Evolutionary conservation across 306 rosid genomes (phyloP).

Genomic region (Cicer yamashitae): DNA sequence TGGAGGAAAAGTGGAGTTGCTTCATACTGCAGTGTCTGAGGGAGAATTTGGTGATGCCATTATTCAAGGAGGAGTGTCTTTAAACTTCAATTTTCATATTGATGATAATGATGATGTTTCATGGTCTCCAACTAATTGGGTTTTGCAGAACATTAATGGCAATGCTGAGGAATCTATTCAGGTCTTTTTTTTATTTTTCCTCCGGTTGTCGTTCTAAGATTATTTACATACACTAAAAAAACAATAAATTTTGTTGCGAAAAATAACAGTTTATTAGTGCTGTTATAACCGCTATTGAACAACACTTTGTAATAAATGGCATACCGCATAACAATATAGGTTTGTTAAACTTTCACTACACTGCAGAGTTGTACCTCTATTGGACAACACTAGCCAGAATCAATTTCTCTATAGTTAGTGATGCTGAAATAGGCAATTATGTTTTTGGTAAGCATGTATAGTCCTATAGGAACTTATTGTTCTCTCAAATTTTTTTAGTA

Average conservation of each 20-base stretch:
- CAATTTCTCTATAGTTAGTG: too few relatives aligned
- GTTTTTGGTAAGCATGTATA: neutral
- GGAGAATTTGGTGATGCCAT: constrained; percentile 52
- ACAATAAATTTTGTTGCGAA: too few relatives aligned
- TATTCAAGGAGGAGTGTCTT: constrained; percentile 78
- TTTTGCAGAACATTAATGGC: constrained; percentile 62
- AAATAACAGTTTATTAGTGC: too few relatives aligned
- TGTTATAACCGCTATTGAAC: too few relatives aligned
- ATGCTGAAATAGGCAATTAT: too few relatives aligned
- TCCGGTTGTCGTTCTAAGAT: neutral
- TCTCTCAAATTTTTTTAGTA: neutral
- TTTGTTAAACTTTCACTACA: too few relatives aligned
- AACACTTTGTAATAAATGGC: too few relatives aligned
- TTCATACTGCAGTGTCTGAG: constrained; percentile 70
- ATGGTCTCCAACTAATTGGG: constrained; percentile 74
- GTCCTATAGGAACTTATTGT: neutral
- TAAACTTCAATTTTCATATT: constrained; percentile 51
- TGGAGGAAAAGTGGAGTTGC: constrained; percentile 76
- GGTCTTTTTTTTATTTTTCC: constrained; percentile 49
- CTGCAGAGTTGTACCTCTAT: too few relatives aligned
- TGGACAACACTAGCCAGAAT: too few relatives aligned
- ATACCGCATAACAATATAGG: too few relatives aligned
- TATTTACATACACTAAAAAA: too few relatives aligned
- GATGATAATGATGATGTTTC: constrained; percentile 44
- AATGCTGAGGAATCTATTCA: constrained; percentile 62